A percentile compares a stretch with the other conserved stretches of the same genome.
phyloP scores from a whole-genome alignment of 73 alveolate species.

The Paraurostyla sp. region DNA sequence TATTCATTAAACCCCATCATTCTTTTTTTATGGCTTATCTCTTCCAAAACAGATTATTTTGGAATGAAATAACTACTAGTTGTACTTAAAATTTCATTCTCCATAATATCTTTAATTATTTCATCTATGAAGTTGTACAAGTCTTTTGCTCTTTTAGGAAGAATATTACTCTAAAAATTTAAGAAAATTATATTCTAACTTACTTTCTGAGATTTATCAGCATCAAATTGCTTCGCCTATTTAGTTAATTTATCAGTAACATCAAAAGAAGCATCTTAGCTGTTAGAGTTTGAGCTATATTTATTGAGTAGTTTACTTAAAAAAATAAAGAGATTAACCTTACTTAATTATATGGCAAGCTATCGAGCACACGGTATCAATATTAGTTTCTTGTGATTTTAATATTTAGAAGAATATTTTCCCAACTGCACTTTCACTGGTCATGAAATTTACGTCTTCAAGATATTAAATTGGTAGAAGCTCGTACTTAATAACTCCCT shows the following conservation, averaged over 20 bases:
- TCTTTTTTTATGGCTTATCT: neutral
- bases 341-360: constrained; percentile 52
- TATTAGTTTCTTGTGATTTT: constrained; percentile 51
- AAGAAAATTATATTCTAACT: neutral
- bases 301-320: constrained; percentile 36
- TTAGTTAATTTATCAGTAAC: constrained; percentile 30
- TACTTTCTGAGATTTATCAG: constrained; percentile 39
- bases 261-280: constrained; percentile 45
- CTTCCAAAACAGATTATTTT: neutral
- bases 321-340: neutral
- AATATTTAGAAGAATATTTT: constrained; percentile 29
- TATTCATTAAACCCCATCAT: no score
- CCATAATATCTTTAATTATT: constrained; percentile 44
- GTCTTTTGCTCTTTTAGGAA: constrained; percentile 49
- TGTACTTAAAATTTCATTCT: constrained; percentile 45
- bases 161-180: constrained; percentile 1
- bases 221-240: neutral
- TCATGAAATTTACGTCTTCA: constrained; percentile 36
- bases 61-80: neutral
- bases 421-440: constrained; percentile 21
- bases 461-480: neutral
- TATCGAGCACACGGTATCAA: constrained; percentile 41
- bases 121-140: constrained; percentile 34
- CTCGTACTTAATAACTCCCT: constrained; percentile 17
- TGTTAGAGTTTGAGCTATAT: constrained; percentile 41